Percentiles rank a stretch among this genome's conserved stretches.
Conservation (phyloP, 352 stramenopile species). For the Phytophthora megakarya region DNA sequence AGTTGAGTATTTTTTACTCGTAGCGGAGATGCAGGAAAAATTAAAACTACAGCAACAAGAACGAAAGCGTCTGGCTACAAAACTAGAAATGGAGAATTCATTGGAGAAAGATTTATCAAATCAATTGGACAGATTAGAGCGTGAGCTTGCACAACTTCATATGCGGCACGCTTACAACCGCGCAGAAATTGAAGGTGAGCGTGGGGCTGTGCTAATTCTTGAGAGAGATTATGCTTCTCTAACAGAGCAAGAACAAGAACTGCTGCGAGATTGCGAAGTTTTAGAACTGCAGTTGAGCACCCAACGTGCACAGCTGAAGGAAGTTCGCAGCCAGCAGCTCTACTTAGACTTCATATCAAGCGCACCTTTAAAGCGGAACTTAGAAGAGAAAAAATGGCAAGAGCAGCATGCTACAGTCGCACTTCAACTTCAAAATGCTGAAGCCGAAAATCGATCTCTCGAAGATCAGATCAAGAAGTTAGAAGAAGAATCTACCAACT, state of each 20-base stretch:
- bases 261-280: slow-evolving; percentile 51
- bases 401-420: slow-evolving; percentile 51
- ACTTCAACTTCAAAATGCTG: slow-evolving; percentile 33
- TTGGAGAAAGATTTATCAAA: slow-evolving; percentile 44
- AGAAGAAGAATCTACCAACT: slow-evolving; percentile 33
- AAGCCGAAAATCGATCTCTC: slow-evolving; percentile 46
- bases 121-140: slow-evolving; percentile 41
- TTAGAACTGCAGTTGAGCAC: slow-evolving; percentile 46
- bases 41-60: slow-evolving; percentile 24
- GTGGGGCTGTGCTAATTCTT: slow-evolving; percentile 39
- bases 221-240: slow-evolving; percentile 59
- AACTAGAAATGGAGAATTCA: slow-evolving; percentile 54
- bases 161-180: slow-evolving; percentile 40
- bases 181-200: slow-evolving; percentile 49
- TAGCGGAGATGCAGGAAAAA: slow-evolving; percentile 26
- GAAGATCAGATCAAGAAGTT: slow-evolving; percentile 50
- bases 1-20: slow-evolving; percentile 30
- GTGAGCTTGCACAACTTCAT: slow-evolving; percentile 43
- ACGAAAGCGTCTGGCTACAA: slow-evolving; percentile 22
- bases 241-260: slow-evolving; percentile 44
- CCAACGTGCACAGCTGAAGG: slow-evolving; percentile 42
- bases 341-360: slow-evolving; percentile 68
- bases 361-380: slow-evolving; percentile 56
- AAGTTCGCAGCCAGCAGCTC: slow-evolving; percentile 53
- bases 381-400: slow-evolving; percentile 66